These are phyloP conservation scores for Aeschynomene evenia DNA, from an alignment of 306 rosid genomes.

Conservation along the genomic window DNA sequence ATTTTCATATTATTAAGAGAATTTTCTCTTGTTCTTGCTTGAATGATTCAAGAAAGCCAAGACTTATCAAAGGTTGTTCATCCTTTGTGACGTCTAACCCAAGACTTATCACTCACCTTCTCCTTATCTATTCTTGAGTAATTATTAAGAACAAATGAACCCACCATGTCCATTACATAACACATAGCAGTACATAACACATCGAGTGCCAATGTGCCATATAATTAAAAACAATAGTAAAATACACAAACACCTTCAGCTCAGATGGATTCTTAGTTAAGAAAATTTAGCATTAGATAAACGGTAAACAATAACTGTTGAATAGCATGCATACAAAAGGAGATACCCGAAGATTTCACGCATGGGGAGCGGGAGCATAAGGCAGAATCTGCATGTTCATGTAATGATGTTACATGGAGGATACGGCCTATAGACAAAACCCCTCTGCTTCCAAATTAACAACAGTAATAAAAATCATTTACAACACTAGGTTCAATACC, in stretches of 20 bases:
- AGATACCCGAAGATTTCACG: neutral
- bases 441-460: slow-evolving; percentile 17
- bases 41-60: too few relatives aligned
- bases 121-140: too few relatives aligned
- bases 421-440: neutral
- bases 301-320: neutral
- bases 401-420: slow-evolving; percentile 19
- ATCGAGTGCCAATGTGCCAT: too few relatives aligned
- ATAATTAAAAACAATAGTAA: neutral
- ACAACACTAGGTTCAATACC: slow-evolving; percentile 29
- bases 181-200: neutral
- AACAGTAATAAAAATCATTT: slow-evolving; percentile 15
- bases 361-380: slow-evolving; percentile 16
- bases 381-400: slow-evolving; percentile 17
- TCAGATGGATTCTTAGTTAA: neutral
- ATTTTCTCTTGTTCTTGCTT: too few relatives aligned
- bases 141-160: too few relatives aligned
- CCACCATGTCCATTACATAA: too few relatives aligned
- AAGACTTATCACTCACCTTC: too few relatives aligned
- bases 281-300: neutral
- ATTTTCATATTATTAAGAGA: too few relatives aligned
- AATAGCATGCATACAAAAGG: neutral
- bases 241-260: neutral
- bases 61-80: too few relatives aligned
- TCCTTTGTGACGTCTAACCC: too few relatives aligned